Percentiles rank a stretch among this genome's conserved stretches.
Evolutionary conservation across 169 alveolate species (phyloP).

Genomic region (Eimeria necatrix): DNA sequence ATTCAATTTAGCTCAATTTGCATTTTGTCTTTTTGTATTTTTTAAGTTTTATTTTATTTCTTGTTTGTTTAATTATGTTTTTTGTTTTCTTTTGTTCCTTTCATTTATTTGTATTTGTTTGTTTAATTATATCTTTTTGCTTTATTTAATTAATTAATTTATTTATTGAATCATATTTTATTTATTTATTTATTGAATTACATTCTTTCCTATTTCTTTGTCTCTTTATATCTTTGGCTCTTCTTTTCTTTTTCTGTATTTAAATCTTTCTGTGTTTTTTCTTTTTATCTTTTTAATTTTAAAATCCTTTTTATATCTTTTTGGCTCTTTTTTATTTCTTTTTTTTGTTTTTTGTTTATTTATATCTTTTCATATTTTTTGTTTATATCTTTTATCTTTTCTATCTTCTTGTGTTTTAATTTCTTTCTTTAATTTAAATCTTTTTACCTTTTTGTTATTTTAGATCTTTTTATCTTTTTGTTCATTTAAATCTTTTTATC

Average conservation of each 20-base stretch:
- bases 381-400: background rate
- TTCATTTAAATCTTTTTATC: background rate
- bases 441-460: background rate
- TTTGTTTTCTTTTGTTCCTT: no score
- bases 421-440: background rate
- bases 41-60: no score
- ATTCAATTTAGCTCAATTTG: no score
- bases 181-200: background rate
- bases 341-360: background rate
- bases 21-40: no score
- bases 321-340: background rate
- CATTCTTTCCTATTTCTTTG: background rate
- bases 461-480: background rate
- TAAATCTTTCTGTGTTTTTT: background rate
- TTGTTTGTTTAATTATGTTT: no score
- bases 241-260: background rate
- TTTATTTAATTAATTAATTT: no score
- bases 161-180: no score
- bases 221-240: background rate
- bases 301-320: background rate
- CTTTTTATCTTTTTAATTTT: background rate
- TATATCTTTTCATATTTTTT: background rate
- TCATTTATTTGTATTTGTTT: background rate
- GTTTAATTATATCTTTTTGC: background rate
- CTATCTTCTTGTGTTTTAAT: background rate